Evolutionary conservation across 1,284 basidiomycete genomes (phyloP).

Genomic region (Sparassis latifolia): DNA sequence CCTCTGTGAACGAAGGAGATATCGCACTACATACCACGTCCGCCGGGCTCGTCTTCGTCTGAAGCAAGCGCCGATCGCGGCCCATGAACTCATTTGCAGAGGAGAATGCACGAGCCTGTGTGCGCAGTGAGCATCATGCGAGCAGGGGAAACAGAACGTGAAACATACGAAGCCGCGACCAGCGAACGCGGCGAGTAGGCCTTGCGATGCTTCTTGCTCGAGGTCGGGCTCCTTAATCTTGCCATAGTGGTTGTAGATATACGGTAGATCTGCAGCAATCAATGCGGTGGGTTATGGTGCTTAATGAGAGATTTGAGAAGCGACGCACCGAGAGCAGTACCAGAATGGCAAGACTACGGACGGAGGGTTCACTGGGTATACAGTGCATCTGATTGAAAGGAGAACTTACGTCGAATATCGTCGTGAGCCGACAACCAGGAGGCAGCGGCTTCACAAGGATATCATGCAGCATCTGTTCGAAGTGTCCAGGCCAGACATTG

Average conservation of each 20-base stretch:
- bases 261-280: conserved; percentile 29
- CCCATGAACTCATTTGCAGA: conserved; percentile 32
- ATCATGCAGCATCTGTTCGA: conserved; percentile 53
- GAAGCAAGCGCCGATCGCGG: conserved; percentile 42
- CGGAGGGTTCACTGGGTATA: too few species aligned
- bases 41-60: conserved; percentile 76
- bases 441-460: conserved; percentile 61
- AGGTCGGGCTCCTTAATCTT: conserved; percentile 91
- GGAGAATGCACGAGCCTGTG: conserved; percentile 54
- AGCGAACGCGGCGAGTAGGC: conserved; percentile 56
- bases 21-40: conserved; percentile 51
- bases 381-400: not conserved
- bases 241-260: conserved; percentile 82
- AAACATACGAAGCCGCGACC: conserved; percentile 55
- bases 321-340: conserved; percentile 33
- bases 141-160: not conserved
- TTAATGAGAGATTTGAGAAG: not conserved
- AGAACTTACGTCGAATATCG: conserved; percentile 73
- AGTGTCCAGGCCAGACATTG: too few species aligned
- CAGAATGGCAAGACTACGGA: conserved; percentile 39
- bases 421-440: conserved; percentile 79
- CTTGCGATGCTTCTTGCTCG: conserved; percentile 71
- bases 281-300: not conserved
- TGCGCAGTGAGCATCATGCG: not conserved
- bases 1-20: conserved; percentile 23